phyloP scores from a whole-genome alignment of 306 rosid genomes.

The Cucumis melo region DNA sequence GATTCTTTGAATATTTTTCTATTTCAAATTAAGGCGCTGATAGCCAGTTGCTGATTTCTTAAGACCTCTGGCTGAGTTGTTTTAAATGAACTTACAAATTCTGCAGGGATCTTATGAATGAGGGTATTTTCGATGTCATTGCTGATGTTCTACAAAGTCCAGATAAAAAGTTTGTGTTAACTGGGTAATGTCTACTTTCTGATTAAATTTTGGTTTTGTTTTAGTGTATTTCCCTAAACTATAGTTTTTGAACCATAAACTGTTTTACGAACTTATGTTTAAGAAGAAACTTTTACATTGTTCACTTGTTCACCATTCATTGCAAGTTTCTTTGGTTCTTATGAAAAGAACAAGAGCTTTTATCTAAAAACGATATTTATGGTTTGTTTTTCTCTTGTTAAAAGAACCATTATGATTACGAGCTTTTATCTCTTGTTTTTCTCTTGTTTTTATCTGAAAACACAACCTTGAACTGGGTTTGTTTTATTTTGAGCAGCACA shows the following conservation, averaged over 20 bases:
- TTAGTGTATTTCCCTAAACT: not conserved
- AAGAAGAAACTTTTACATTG: not conserved
- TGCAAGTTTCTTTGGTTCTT: not conserved
- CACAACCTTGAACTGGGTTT: not conserved
- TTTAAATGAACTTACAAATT: constrained; percentile 15
- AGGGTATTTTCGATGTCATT: constrained; percentile 79
- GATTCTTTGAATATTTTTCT: not conserved
- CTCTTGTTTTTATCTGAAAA: no score
- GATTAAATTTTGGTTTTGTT: not conserved
- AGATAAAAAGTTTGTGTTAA: constrained; percentile 77
- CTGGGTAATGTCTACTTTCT: constrained; percentile 56
- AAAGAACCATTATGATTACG: not conserved
- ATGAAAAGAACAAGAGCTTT: not conserved
- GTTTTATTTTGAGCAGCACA: not conserved
- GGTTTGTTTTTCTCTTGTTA: not conserved
- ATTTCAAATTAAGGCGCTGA: not conserved
- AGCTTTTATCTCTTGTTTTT: no score
- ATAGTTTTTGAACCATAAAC: not conserved
- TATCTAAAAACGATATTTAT: not conserved
- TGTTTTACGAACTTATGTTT: not conserved
- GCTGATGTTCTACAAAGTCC: constrained; percentile 61
- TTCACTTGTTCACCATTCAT: not conserved
- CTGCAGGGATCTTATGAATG: constrained; percentile 83
- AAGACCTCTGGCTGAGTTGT: constrained; percentile 1
- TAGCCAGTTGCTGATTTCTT: not conserved